These are phyloP conservation scores for Phylloboletellus chloephorus DNA, from an alignment of 1,284 basidiomycete species.

Conservation along the genomic window DNA sequence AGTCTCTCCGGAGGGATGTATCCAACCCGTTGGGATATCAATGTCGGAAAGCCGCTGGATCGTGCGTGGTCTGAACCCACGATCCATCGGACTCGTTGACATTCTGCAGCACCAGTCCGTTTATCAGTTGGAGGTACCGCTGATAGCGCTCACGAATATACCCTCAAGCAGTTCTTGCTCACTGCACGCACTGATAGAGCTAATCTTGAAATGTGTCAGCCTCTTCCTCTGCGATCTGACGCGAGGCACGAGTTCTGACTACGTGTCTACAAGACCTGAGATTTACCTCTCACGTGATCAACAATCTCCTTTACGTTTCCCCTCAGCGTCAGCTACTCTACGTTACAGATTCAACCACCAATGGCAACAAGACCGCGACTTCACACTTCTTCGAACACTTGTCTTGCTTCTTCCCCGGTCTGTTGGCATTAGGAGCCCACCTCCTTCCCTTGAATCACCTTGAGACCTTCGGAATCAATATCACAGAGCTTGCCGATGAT, in stretches of 20 bases:
- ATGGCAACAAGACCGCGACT: constrained; percentile 30
- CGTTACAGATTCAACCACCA: constrained; percentile 50
- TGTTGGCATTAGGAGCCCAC: constrained; percentile 68
- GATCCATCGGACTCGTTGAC: constrained; percentile 5
- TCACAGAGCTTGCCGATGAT: constrained; percentile 34
- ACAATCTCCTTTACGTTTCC: constrained; percentile 61
- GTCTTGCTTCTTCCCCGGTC: constrained; percentile 72
- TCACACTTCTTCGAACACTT: constrained; percentile 66
- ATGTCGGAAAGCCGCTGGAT: constrained; percentile 36
- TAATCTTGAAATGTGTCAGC: constrained; percentile 61
- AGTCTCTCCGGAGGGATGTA: constrained; percentile 48
- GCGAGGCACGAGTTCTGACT: constrained; percentile 5
- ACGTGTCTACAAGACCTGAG: constrained; percentile 49
- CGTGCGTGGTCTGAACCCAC: constrained; percentile 31
- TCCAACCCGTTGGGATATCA: constrained; percentile 47
- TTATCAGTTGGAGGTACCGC: constrained; percentile 59
- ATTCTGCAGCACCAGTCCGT: constrained; percentile 32
- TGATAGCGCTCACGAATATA: constrained; percentile 72
- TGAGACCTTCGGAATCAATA: constrained; percentile 39
- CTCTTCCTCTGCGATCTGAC: constrained; percentile 1
- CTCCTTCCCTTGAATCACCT: constrained; percentile 53
- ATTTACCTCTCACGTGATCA: constrained; percentile 55
- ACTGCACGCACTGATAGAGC: constrained; percentile 54
- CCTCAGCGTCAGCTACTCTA: constrained; percentile 64
- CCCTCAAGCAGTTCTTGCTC: constrained; percentile 67